These are phyloP conservation scores for Ustilago nuda DNA, from an alignment of 1,284 basidiomycete species.

Conservation along the genomic window DNA sequence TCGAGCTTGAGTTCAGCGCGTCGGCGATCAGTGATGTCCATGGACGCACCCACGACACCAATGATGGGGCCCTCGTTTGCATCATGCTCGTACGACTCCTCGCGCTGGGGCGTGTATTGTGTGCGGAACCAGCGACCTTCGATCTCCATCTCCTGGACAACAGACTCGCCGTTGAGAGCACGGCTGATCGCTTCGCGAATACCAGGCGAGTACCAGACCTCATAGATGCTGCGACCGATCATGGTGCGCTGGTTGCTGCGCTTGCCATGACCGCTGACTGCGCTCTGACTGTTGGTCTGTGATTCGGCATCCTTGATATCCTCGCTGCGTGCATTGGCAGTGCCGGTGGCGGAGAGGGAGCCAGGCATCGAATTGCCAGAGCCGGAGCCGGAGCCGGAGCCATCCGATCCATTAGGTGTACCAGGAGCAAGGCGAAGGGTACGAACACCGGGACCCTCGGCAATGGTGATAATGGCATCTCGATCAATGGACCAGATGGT, in stretches of 20 bases:
- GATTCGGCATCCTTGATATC: constrained; percentile 46
- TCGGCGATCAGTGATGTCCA: constrained; percentile 69
- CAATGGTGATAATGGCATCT: constrained; percentile 60
- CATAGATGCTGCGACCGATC: constrained; percentile 60
- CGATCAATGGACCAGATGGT: constrained; percentile 64
- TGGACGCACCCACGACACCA: constrained; percentile 69
- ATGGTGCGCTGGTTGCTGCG: constrained; percentile 44
- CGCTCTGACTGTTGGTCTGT: constrained; percentile 54
- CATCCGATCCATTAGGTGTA: constrained; percentile 58
- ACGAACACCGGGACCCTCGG: constrained; percentile 63
- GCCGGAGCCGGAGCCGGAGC: constrained; percentile 39
- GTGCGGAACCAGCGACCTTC: constrained; percentile 66
- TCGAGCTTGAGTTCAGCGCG: constrained; percentile 65
- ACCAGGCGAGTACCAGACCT: constrained; percentile 58
- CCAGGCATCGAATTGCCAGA: constrained; percentile 45
- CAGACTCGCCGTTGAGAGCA: constrained; percentile 58
- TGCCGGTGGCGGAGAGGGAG: constrained; percentile 27
- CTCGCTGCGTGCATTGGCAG: constrained; percentile 30
- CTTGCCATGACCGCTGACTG: constrained; percentile 43
- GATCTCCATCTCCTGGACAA: constrained; percentile 64
- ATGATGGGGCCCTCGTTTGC: constrained; percentile 55
- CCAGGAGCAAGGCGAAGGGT: constrained; percentile 60
- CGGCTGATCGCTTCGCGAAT: constrained; percentile 56
- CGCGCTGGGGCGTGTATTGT: constrained; percentile 60
- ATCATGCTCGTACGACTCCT: constrained; percentile 47